A percentile compares a stretch with the other conserved stretches of the same genome.
phyloP scores from a whole-genome alignment of 2,329 filamentous ascomycete genomes.

The Neonectria sp. region DNA sequence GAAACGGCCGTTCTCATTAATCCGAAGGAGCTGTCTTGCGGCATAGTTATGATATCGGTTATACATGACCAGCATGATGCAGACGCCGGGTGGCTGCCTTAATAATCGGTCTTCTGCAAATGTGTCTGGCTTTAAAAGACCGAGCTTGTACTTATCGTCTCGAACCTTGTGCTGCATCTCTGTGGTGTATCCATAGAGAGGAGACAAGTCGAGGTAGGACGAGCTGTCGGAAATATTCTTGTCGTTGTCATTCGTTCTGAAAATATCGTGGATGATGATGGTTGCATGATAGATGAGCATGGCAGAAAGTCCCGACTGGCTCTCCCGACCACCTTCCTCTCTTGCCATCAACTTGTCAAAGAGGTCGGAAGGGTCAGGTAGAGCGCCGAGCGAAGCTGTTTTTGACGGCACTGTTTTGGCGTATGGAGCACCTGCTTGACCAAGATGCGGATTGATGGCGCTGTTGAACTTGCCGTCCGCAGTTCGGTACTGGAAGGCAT shows the following conservation, averaged over 20 bases:
- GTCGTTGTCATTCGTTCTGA: conserved; percentile 54
- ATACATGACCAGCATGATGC: conserved; percentile 79
- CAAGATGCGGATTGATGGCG: conserved; percentile 47
- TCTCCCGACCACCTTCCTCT: conserved; percentile 45
- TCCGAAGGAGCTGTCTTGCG: conserved; percentile 74
- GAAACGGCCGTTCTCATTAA: conserved; percentile 61
- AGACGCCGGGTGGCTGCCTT: conserved; percentile 77
- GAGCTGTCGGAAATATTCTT: conserved; percentile 54
- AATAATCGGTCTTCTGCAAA: conserved; percentile 77
- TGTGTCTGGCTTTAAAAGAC: conserved; percentile 67
- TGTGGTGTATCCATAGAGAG: conserved; percentile 58
- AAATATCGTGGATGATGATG: conserved; percentile 68
- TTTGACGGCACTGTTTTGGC: conserved; percentile 49
- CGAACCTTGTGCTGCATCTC: conserved; percentile 54
- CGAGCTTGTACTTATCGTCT: conserved; percentile 51
- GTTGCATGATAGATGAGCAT: conserved; percentile 65
- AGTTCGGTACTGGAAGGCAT: conserved; percentile 44
- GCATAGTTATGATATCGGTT: conserved; percentile 86
- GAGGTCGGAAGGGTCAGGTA: conserved; percentile 49
- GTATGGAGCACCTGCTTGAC: conserved; percentile 49
- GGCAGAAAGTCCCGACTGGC: conserved; percentile 61
- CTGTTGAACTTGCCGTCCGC: conserved; percentile 51
- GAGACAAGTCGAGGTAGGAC: conserved; percentile 63
- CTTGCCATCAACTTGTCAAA: conserved; percentile 52
- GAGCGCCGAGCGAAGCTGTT: conserved; percentile 41